Evolutionary conservation across 176 grass and related monocot genomes (phyloP).

Genomic region (Thalia dealbata): DNA sequence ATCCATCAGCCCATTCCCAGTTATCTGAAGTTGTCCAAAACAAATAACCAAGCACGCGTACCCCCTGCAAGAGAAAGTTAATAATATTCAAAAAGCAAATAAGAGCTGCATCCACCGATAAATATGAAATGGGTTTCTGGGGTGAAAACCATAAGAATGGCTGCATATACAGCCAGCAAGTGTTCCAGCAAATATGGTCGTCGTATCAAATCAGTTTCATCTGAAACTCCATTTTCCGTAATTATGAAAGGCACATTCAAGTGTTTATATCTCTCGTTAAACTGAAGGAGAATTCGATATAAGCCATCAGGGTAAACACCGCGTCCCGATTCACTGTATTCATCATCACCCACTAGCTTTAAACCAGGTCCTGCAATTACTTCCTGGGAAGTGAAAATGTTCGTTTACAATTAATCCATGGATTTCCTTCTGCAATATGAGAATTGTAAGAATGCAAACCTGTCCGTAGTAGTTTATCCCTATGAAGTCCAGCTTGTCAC

Average conservation of each 20-base stretch:
- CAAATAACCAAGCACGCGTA: conserved; percentile 80
- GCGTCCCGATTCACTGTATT: conserved; percentile 92
- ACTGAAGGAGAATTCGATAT: conserved; percentile 67
- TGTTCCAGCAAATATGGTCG: conserved; percentile 88
- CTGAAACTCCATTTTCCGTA: conserved; percentile 95
- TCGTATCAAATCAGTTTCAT: conserved; percentile 83
- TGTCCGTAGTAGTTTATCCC: conserved; percentile 98
- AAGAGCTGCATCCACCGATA: background rate
- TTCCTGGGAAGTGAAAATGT: conserved; percentile 38
- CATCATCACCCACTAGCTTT: conserved; percentile 61
- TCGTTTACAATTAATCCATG: background rate
- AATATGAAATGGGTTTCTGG: conserved; percentile 7
- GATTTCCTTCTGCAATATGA: conserved; percentile 4
- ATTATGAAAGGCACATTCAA: conserved; percentile 79
- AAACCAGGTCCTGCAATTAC: conserved; percentile 93
- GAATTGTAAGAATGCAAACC: conserved; percentile 28
- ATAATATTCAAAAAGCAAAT: conserved; percentile 1
- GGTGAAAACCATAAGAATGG: conserved; percentile 51
- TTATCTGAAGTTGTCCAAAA: conserved; percentile 98
- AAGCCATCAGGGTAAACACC: conserved; percentile 89
- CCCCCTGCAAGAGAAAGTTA: conserved; percentile 50
- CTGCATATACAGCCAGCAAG: conserved; percentile 68
- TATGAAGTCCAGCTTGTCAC: conserved; percentile 77
- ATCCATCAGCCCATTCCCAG: conserved; percentile 99
- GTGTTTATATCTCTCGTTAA: conserved; percentile 75